Evolutionary conservation across 2,329 filamentous ascomycete species (phyloP).

Genomic region (Chrysosporium queenslandicum): DNA sequence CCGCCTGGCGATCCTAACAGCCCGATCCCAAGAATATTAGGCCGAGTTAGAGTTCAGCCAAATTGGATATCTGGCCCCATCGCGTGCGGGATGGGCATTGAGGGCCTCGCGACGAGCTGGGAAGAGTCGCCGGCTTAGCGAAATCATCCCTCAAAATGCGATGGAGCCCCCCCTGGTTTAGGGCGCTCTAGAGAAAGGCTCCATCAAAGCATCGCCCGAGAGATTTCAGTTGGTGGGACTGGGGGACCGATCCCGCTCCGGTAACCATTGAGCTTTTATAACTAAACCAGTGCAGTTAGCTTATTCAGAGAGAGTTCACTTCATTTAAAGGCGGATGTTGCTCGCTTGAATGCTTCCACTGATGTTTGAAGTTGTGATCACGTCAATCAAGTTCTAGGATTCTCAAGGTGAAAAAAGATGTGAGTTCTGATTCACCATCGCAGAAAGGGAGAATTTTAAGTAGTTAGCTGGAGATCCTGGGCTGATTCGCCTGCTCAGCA

Average conservation of each 20-base stretch:
- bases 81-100: conserved; percentile 1
- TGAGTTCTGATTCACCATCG: too few species aligned
- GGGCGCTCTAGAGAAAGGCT: background rate
- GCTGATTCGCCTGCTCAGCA: background rate
- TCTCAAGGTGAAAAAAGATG: too few species aligned
- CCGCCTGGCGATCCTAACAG: background rate
- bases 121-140: background rate
- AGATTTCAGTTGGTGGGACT: conserved; percentile 1
- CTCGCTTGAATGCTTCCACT: background rate
- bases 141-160: conserved; percentile 1
- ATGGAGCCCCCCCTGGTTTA: background rate
- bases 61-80: conserved; percentile 8
- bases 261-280: too few species aligned
- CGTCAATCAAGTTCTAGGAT: too few species aligned
- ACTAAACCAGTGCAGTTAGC: background rate
- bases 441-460: too few species aligned
- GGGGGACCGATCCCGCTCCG: background rate
- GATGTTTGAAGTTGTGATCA: too few species aligned
- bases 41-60: conserved; percentile 9
- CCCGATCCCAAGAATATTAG: conserved; percentile 1
- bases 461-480: too few species aligned
- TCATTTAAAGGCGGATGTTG: background rate
- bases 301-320: background rate
- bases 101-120: background rate
- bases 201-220: background rate